Conservation (phyloP, 768 basidiomycete species). For the Leccinum rimulosum region DNA sequence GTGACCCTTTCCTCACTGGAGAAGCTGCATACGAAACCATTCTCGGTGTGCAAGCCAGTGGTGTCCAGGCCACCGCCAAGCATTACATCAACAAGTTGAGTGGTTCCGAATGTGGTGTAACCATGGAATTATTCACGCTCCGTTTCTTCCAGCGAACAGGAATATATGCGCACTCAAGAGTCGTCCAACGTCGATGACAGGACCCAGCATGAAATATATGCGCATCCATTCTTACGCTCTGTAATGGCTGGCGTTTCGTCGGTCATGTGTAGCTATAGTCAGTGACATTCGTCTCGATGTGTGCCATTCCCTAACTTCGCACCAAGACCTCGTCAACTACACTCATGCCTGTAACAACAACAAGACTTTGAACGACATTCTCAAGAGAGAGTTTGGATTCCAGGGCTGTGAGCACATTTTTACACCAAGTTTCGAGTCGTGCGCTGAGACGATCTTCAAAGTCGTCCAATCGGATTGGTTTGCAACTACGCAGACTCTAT, state of each 20-base stretch:
- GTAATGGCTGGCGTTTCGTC: constrained; percentile 64
- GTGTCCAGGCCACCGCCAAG: constrained; percentile 86
- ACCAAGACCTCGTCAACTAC: constrained; percentile 50
- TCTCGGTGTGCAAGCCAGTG: constrained; percentile 74
- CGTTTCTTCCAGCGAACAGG: constrained; percentile 32
- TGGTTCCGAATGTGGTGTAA: neutral
- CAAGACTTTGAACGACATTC: constrained; percentile 54
- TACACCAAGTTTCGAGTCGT: neutral
- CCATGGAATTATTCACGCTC: neutral
- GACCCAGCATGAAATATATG: constrained; percentile 55
- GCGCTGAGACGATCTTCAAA: constrained; percentile 15
- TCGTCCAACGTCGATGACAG: constrained; percentile 42
- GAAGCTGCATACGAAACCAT: constrained; percentile 77
- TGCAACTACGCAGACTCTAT: constrained; percentile 46
- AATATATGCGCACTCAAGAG: constrained; percentile 31
- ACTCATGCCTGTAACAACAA: constrained; percentile 65
- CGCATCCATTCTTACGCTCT: constrained; percentile 54
- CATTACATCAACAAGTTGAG: constrained; percentile 73
- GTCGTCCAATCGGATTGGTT: constrained; percentile 62
- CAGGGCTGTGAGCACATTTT: constrained; percentile 47
- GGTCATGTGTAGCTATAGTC: constrained; percentile 65
- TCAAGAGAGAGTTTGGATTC: constrained; percentile 67
- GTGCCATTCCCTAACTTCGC: constrained; percentile 1
- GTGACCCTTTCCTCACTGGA: constrained; percentile 81
- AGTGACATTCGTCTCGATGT: neutral